Evolutionary conservation across 2,329 filamentous ascomycete species (phyloP), one percentile per base, ranked within the genome.

Genomic region (Colletotrichum sp.): DNA sequence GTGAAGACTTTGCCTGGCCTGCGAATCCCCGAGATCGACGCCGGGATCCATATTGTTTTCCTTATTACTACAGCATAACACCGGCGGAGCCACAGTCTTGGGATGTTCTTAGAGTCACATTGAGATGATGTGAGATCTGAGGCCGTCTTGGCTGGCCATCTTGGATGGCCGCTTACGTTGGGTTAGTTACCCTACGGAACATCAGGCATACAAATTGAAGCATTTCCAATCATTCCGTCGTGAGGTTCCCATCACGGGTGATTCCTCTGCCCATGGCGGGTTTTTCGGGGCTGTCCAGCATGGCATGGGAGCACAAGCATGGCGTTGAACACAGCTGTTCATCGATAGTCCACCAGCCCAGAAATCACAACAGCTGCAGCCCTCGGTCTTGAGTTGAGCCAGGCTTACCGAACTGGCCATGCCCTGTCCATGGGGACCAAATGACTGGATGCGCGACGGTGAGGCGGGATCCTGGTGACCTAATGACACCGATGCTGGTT

Each of bases 21-120:
- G 62, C 18, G 34, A 66, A n/a, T 58, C 8, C 21, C 71, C 62
- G 55, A 55, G 71, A 73, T 73, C 67, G 62, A 63, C 71, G 15
- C 67, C 6, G 27, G 67, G 71, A 62, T 73, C 16, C 27, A 66
- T 36, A 55, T 55, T 73, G 62, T 21, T 21, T 34, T 47, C n/a
- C 13, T 57, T 21, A 2, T 51, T 54, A 3, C 24, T 12, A n/a
- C 43, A 21, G 11, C 11, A 13, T 29, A 15, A 5, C 51, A 18
- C 62, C 68, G 38, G 29, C 16, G 33, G 33, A 18, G n/a, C 54
- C 24, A n/a, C 12, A 11, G 51, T 16, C 8, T n/a, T 5, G 18
- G 27, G 15, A 18, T n/a, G 18, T 18, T 7, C n/a, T 8, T 33
- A 38, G n/a, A 1, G 13, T 6, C 21, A 16, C 21, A 29, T 18